Conservation (phyloP, 2,329 filamentous ascomycete species). For the Penicillium hesseltinei region DNA sequence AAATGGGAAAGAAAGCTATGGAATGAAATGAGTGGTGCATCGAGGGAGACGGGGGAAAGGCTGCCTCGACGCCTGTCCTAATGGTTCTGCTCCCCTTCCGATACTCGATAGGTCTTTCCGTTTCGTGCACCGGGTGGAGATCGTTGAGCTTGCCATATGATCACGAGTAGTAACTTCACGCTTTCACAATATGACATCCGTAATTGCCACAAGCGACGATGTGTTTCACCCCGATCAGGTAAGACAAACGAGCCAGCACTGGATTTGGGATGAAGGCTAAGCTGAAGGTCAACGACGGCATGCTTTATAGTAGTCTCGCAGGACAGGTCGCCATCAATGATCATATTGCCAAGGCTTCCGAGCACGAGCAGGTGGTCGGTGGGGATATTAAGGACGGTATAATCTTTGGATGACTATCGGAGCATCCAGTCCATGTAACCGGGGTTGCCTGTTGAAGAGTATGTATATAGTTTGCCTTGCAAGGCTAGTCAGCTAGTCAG, state of each 20-base stretch:
- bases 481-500: background rate
- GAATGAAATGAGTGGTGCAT: background rate
- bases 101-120: slow-evolving; percentile 1
- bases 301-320: slow-evolving; percentile 19
- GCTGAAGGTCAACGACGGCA: slow-evolving; percentile 14
- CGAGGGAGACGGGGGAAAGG: background rate
- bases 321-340: slow-evolving; percentile 22
- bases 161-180: background rate
- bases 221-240: slow-evolving; percentile 11
- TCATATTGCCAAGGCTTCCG: slow-evolving; percentile 22
- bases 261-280: background rate
- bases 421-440: slow-evolving; percentile 23
- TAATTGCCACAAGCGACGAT: slow-evolving; percentile 25
- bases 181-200: slow-evolving; percentile 19
- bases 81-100: background rate
- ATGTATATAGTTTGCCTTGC: slow-evolving; percentile 12
- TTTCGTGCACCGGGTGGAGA: too few relatives aligned
- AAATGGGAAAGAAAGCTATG: background rate
- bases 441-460: slow-evolving; percentile 6
- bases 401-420: slow-evolving; percentile 17
- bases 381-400: slow-evolving; percentile 9
- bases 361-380: slow-evolving; percentile 19
- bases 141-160: too few relatives aligned
- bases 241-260: background rate
- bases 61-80: too few relatives aligned